Evolutionary conservation across 2,329 filamentous ascomycete species (phyloP).

Genomic region (Cercospora beticola): DNA sequence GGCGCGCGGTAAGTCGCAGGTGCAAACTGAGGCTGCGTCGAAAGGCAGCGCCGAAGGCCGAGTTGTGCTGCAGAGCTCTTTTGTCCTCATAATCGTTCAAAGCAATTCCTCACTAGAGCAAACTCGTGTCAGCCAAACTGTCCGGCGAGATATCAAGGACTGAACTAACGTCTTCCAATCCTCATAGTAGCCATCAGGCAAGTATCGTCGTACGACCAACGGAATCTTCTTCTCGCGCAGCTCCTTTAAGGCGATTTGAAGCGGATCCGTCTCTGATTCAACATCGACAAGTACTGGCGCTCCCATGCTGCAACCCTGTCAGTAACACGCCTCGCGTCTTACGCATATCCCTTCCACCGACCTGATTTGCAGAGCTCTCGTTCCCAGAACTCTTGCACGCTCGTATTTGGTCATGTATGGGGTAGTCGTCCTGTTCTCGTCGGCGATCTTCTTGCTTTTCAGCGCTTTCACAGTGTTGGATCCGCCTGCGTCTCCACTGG

Average conservation of each 20-base stretch:
- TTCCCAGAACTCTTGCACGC: slow-evolving; percentile 87
- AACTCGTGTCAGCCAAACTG: background rate
- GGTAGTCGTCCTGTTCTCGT: slow-evolving; percentile 84
- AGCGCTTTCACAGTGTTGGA: slow-evolving; percentile 57
- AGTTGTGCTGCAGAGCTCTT: background rate
- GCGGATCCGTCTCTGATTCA: slow-evolving; percentile 94
- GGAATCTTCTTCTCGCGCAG: slow-evolving; percentile 98
- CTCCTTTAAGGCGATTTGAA: slow-evolving; percentile 97
- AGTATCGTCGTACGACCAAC: slow-evolving; percentile 87
- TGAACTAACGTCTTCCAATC: slow-evolving; percentile 89
- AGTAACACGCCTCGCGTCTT: background rate
- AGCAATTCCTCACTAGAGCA: background rate
- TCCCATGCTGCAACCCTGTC: slow-evolving; percentile 70
- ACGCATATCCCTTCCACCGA: slow-evolving; percentile 40
- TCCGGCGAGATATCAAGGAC: background rate
- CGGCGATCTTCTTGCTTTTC: slow-evolving; percentile 82
- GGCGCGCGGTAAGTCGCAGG: background rate
- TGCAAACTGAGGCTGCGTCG: background rate
- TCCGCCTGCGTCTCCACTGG: slow-evolving; percentile 46
- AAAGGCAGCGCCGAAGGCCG: background rate
- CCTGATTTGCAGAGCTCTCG: slow-evolving; percentile 93
- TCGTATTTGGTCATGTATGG: slow-evolving; percentile 99
- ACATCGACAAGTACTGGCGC: slow-evolving; percentile 94
- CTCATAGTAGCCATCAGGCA: slow-evolving; percentile 98
- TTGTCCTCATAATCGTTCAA: background rate